Evolutionary conservation across 768 basidiomycete genomes (phyloP).

Genomic region (Naganishia vishniacii): DNA sequence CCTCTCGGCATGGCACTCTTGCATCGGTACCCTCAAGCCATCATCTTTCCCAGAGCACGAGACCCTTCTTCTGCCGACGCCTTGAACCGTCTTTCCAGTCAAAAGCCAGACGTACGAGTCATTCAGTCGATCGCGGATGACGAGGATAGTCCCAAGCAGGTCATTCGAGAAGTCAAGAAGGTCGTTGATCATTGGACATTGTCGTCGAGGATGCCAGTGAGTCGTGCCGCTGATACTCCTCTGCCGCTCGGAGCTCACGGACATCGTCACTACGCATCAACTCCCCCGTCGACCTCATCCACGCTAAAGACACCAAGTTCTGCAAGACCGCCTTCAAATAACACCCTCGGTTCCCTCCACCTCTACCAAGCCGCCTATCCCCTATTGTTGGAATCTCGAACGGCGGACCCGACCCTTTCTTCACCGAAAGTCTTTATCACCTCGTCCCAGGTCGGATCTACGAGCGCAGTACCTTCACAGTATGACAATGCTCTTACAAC

Average conservation of each 20-base stretch:
- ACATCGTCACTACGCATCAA: conserved; percentile 1
- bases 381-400: conserved; percentile 14
- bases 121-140: conserved; percentile 29
- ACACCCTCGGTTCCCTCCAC: conserved; percentile 27
- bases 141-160: conserved; percentile 30
- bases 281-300: background rate
- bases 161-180: conserved; percentile 30
- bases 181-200: conserved; percentile 36
- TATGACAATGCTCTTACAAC: conserved; percentile 19
- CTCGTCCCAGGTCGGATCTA: conserved; percentile 9
- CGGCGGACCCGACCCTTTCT: background rate
- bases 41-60: conserved; percentile 32
- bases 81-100: conserved; percentile 12
- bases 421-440: conserved; percentile 28
- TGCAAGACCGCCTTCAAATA: conserved; percentile 14
- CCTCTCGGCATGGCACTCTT: conserved; percentile 28
- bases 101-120: conserved; percentile 23
- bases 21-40: conserved; percentile 13
- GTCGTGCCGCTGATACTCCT: background rate
- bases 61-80: conserved; percentile 12
- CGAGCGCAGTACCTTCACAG: background rate
- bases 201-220: conserved; percentile 37
- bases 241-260: background rate
- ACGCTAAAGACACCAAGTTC: background rate
- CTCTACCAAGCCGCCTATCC: conserved; percentile 27